Evolutionary conservation across 2,329 filamentous ascomycete species (phyloP), one percentile per base, ranked within the genome.

Genomic region (Stemphylium lycopersici): DNA sequence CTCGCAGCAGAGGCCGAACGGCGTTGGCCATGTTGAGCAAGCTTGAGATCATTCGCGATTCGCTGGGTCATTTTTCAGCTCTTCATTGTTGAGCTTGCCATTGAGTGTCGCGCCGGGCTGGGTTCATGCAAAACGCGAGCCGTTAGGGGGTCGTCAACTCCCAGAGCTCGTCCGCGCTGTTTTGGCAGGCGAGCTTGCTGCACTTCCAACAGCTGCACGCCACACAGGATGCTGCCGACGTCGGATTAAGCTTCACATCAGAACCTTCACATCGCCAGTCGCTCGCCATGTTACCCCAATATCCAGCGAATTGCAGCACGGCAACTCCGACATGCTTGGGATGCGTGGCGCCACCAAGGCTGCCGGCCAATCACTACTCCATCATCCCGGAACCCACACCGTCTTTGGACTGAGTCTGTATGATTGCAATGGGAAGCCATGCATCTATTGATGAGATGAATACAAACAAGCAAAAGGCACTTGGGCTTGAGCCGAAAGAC

Each of bases 101-200:
- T 72, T 68, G 67, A 62, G 59, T 38, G 68, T 63, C 62, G 63
- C 63, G 67, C 62, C 59, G 63, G 60, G 63, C 60, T 52, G 52
- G 52, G 61, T 54, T 56, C 54, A 63, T 51, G 64, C 66, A 61
- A 61, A 65, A 66, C 53, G 62, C 61, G 59, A 60, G 62, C 59
- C 57, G 64, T 67, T 70, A 67, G 65, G 68, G 69, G 69, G 52
- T 62, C 40, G 55, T 59, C 58, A 55, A 52, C 48, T 58, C 26
- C 33, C 54, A 53, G 50, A 61, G 59, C 63, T 63, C 67, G 65
- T 62, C 57, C 62, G 56, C 64, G 61, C 56, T 56, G 58, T 51
- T 49, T 57, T 44, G 43, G 50, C 59, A 56, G 45, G 50, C 56
- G 61, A 61, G 53, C 47, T 44, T 56, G 60, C 60, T 62, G 54